phyloP scores from a whole-genome alignment of 495 filamentous ascomycete genomes.

The Evansstolkia leycettana region DNA sequence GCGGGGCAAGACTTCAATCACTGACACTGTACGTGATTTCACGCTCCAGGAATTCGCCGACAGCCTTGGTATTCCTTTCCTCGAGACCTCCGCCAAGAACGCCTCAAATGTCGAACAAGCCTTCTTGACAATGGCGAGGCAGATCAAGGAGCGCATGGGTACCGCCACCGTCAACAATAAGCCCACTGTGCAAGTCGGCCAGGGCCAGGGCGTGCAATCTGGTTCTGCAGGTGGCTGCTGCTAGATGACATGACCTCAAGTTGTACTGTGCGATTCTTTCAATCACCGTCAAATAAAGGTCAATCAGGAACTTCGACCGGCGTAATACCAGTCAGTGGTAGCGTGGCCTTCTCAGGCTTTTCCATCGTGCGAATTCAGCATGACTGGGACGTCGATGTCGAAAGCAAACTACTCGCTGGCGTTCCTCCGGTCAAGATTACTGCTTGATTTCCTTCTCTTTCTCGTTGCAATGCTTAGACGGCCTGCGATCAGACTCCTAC shows the following conservation, averaged over 20 bases:
- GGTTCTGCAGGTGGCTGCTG: conserved; percentile 88
- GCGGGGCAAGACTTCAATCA: neutral
- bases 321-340: conserved; percentile 9
- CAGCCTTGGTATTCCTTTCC: conserved; percentile 96
- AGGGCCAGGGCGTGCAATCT: conserved; percentile 88
- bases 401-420: conserved; percentile 5
- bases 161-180: conserved; percentile 97
- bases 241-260: conserved; percentile 38
- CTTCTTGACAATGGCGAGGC: conserved; percentile 98
- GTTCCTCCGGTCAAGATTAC: conserved; percentile 16
- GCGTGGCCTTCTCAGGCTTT: conserved; percentile 4
- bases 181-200: conserved; percentile 87
- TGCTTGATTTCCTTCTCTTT: conserved; percentile 14
- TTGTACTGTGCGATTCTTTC: conserved; percentile 15
- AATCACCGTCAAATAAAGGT: conserved; percentile 17
- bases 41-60: conserved; percentile 90
- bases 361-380: conserved; percentile 9
- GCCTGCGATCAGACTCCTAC: conserved; percentile 12
- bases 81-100: conserved; percentile 99
- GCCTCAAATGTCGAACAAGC: conserved; percentile 98
- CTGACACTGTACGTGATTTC: no score
- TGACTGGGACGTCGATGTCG: conserved; percentile 1
- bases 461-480: conserved; percentile 4
- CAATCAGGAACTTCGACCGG: conserved; percentile 12
- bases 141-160: conserved; percentile 99